phyloP scores from a whole-genome alignment of 139 green algal species.

The Chlamydomonas sp. region DNA sequence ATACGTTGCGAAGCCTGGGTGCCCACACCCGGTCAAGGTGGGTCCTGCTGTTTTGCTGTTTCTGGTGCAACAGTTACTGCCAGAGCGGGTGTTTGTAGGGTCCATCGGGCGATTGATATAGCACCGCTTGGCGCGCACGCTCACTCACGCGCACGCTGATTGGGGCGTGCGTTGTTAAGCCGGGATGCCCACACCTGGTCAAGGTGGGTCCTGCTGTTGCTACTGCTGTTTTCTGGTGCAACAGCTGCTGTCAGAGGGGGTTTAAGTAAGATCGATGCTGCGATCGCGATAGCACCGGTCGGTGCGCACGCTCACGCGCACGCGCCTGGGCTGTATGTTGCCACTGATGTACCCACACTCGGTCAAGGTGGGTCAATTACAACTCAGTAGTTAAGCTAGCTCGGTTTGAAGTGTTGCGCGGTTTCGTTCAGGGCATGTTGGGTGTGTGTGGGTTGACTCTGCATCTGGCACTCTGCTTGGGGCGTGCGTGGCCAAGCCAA shows the following conservation, averaged over 20 bases:
- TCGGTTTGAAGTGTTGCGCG: too few relatives aligned
- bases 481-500: constrained; percentile 28
- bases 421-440: too few relatives aligned
- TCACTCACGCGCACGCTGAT: background rate
- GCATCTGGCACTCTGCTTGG: constrained; percentile 1
- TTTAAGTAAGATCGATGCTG: too few relatives aligned
- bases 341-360: constrained; percentile 27
- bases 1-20: constrained; percentile 24
- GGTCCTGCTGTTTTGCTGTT: too few relatives aligned
- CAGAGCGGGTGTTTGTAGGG: too few relatives aligned
- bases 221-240: too few relatives aligned
- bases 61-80: too few relatives aligned
- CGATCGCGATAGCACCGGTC: constrained; percentile 12
- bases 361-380: constrained; percentile 38
- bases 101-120: constrained; percentile 9
- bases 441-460: too few relatives aligned
- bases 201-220: constrained; percentile 40
- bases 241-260: too few relatives aligned
- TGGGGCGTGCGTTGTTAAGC: constrained; percentile 25
- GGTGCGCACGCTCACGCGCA: background rate
- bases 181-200: constrained; percentile 31
- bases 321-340: constrained; percentile 23
- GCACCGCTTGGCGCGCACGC: constrained; percentile 7
- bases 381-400: too few relatives aligned
- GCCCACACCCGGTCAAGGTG: constrained; percentile 43